These are phyloP conservation scores for Macadamia tetraphylla DNA, from an alignment of 164 flowering plant species.

Conservation along the genomic window DNA sequence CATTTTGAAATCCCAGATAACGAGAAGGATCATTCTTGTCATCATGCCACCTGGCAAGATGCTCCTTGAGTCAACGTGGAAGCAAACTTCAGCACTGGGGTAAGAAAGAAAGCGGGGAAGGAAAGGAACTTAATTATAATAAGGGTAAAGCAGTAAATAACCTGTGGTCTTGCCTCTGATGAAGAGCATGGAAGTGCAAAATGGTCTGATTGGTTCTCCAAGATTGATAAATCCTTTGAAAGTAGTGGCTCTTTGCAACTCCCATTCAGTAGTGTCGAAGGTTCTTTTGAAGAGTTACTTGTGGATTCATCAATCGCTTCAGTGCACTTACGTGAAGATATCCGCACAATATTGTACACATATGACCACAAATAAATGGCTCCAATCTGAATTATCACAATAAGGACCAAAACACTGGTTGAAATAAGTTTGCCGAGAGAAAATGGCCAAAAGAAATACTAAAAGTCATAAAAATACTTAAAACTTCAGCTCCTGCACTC, in stretches of 20 bases:
- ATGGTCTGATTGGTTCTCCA: slow-evolving; percentile 17
- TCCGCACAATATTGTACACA: slow-evolving; percentile 51
- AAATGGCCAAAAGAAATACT: no score
- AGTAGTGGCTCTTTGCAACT: slow-evolving; percentile 25
- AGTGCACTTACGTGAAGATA: slow-evolving; percentile 24
- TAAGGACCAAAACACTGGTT: not conserved
- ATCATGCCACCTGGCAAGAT: no score
- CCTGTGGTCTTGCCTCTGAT: slow-evolving; percentile 18
- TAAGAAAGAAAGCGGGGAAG: no score
- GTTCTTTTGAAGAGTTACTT: slow-evolving; percentile 17
- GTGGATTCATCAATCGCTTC: slow-evolving; percentile 10
- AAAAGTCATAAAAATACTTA: no score
- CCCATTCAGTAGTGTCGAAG: slow-evolving; percentile 10
- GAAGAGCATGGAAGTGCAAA: slow-evolving; percentile 8
- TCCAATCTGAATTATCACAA: slow-evolving; percentile 41
- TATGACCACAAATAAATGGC: slow-evolving; percentile 69
- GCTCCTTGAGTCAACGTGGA: no score
- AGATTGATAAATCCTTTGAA: slow-evolving; percentile 7
- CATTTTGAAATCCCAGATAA: no score
- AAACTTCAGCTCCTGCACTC: no score
- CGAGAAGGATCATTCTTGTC: no score
- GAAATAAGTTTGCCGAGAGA: not conserved
- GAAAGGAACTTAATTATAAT: no score
- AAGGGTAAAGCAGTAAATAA: slow-evolving; percentile 1
- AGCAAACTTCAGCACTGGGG: no score